These are phyloP conservation scores for Hyaloscypha variabilis DNA, from an alignment of 495 filamentous ascomycete genomes.

Conservation along the genomic window DNA sequence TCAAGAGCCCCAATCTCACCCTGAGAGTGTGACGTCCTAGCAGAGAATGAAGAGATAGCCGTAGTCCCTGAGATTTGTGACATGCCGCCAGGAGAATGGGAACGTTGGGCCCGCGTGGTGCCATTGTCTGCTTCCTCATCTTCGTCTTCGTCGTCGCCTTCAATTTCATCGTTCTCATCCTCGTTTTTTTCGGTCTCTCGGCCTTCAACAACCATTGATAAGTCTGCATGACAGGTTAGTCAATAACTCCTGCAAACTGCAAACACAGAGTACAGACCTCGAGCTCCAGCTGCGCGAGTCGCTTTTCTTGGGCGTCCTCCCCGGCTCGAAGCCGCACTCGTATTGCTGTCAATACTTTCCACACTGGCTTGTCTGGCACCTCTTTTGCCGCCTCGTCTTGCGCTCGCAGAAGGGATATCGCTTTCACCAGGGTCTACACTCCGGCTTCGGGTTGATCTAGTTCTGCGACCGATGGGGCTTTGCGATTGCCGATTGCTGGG, in stretches of 20 bases:
- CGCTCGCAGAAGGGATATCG: conserved; percentile 13
- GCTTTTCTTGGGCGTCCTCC: conserved; percentile 17
- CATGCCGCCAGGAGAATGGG: conserved; percentile 34
- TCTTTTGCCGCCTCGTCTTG: conserved; percentile 23
- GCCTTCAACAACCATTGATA: conserved; percentile 41
- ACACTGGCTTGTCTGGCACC: conserved; percentile 36
- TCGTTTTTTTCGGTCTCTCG: conserved; percentile 14
- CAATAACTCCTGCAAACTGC: neutral
- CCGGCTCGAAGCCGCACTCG: conserved; percentile 18
- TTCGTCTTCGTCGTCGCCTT: conserved; percentile 9
- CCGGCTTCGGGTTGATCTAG: conserved; percentile 39
- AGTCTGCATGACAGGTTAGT: conserved; percentile 30
- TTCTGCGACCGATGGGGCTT: conserved; percentile 28
- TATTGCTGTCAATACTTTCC: conserved; percentile 30
- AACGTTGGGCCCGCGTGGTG: conserved; percentile 8
- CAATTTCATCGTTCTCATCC: conserved; percentile 9
- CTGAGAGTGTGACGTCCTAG: conserved; percentile 33
- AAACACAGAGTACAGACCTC: conserved; percentile 13
- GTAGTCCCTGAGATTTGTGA: conserved; percentile 49
- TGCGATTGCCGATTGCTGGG: conserved; percentile 17
- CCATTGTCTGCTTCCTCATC: conserved; percentile 6
- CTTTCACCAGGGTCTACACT: conserved; percentile 40
- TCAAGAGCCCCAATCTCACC: conserved; percentile 38
- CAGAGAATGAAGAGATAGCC: conserved; percentile 32
- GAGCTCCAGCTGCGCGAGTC: neutral